Evolutionary conservation across 2,329 filamentous ascomycete species (phyloP).

Genomic region (Trichoderma sp.): DNA sequence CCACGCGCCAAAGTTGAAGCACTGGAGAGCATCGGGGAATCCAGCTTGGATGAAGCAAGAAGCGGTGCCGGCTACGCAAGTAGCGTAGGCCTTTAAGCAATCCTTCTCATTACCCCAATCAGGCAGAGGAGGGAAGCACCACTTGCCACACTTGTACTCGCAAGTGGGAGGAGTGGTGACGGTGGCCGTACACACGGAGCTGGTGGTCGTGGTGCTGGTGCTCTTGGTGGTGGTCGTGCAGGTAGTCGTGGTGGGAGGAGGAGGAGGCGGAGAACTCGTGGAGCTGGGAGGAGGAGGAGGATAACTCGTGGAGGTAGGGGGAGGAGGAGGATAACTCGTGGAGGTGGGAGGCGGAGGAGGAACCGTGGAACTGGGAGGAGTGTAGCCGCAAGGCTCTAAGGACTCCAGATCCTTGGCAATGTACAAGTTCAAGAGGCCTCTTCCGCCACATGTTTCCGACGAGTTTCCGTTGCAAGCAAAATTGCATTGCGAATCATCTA

Average conservation of each 20-base stretch:
- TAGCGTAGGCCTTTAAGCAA: constrained; percentile 44
- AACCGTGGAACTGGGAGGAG: constrained; percentile 22
- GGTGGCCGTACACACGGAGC: constrained; percentile 49
- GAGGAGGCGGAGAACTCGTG: background rate
- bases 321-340: constrained; percentile 10
- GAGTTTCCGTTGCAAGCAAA: constrained; percentile 52
- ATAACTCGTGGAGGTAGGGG: background rate
- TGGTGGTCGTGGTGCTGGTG: constrained; percentile 32
- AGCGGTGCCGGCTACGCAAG: constrained; percentile 46
- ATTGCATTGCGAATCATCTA: constrained; percentile 43
- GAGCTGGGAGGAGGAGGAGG: background rate
- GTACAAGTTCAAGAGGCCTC: constrained; percentile 43
- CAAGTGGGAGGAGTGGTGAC: constrained; percentile 46
- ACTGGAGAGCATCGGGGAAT: constrained; percentile 48
- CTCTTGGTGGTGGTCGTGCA: constrained; percentile 28
- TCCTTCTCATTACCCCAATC: constrained; percentile 43
- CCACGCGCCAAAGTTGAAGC: constrained; percentile 52
- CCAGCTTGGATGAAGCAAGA: constrained; percentile 53
- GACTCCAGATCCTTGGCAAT: constrained; percentile 50
- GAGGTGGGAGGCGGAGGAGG: constrained; percentile 28
- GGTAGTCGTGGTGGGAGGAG: constrained; percentile 25
- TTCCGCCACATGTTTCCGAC: constrained; percentile 44
- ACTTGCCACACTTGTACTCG: constrained; percentile 55
- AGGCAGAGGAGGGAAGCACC: constrained; percentile 52
- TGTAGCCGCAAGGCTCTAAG: constrained; percentile 47